Evolutionary conservation across 306 rosid species (phyloP).

Genomic region (Heteromeles arbutifolia): DNA sequence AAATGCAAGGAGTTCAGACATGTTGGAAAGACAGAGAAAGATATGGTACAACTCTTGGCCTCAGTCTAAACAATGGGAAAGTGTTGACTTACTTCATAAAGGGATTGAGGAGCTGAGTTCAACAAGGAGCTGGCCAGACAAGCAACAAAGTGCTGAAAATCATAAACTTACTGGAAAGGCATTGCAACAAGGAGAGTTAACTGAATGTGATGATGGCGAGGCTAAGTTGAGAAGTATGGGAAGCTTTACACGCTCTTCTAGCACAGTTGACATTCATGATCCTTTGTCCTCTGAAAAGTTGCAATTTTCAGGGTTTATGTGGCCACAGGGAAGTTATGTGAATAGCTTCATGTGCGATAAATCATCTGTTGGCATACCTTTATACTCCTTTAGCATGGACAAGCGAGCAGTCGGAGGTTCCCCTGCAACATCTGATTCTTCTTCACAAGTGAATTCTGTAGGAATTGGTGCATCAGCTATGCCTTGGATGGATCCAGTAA

Average conservation of each 20-base stretch:
- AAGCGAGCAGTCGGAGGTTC: conserved; percentile 61
- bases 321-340: conserved; percentile 69
- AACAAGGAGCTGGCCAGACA: conserved; percentile 59
- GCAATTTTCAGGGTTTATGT: conserved; percentile 84
- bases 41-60: conserved; percentile 91
- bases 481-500: conserved; percentile 89
- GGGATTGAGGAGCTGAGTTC: conserved; percentile 60
- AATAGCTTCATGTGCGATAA: conserved; percentile 76
- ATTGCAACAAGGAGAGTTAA: conserved; percentile 47
- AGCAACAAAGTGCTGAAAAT: conserved; percentile 44
- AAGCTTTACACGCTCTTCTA: conserved; percentile 41
- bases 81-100: conserved; percentile 60
- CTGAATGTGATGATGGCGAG: conserved; percentile 63
- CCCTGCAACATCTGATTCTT: conserved; percentile 77
- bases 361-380: conserved; percentile 84
- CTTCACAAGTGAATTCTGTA: conserved; percentile 57
- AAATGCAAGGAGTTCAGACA: conserved; percentile 87
- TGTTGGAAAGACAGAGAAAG: conserved; percentile 95
- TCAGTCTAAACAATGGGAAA: conserved; percentile 85
- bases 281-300: conserved; percentile 59
- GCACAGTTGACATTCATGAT: conserved; percentile 56
- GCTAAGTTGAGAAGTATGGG: conserved; percentile 71
- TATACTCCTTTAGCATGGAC: conserved; percentile 89
- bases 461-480: conserved; percentile 81
- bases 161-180: conserved; percentile 40